Conservation (phyloP, 1,139 yeast genomes). For the Magnusiomyces fungicola region DNA sequence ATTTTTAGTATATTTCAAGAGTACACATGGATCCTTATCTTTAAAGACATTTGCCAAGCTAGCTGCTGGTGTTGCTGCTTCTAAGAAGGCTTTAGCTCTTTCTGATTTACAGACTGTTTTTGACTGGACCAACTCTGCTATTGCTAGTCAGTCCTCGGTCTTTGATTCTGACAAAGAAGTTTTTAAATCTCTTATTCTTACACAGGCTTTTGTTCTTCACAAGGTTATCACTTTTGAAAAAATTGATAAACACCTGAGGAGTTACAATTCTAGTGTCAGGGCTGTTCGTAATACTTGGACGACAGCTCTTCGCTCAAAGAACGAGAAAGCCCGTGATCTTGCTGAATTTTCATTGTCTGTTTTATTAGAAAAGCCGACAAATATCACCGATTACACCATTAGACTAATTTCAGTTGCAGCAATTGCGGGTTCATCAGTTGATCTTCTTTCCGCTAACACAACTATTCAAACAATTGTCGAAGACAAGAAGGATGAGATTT, state of each 20-base stretch:
- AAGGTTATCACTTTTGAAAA: slow-evolving; percentile 19
- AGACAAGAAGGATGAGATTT: slow-evolving; percentile 19
- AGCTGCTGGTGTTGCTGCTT: slow-evolving; percentile 32
- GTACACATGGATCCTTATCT: slow-evolving; percentile 33
- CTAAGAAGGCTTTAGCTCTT: slow-evolving; percentile 39
- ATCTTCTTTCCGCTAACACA: slow-evolving; percentile 24
- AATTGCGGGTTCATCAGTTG: slow-evolving; percentile 27
- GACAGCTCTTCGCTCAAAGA: slow-evolving; percentile 11
- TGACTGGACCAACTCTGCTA: slow-evolving; percentile 44
- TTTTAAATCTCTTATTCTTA: slow-evolving; percentile 17
- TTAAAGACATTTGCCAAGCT: slow-evolving; percentile 18
- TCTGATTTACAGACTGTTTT: slow-evolving; percentile 51
- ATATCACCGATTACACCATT: slow-evolving; percentile 18
- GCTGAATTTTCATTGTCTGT: slow-evolving; percentile 20
- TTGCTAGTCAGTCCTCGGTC: slow-evolving; percentile 16
- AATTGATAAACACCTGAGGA: slow-evolving; percentile 19
- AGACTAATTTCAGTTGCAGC: slow-evolving; percentile 22
- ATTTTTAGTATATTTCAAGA: slow-evolving; percentile 34
- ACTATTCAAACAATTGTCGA: slow-evolving; percentile 19
- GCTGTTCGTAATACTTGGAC: slow-evolving; percentile 24
- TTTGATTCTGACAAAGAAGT: slow-evolving; percentile 14
- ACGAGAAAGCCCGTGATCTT: slow-evolving; percentile 14
- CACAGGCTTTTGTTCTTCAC: slow-evolving; percentile 26
- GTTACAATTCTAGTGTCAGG: slow-evolving; percentile 26
- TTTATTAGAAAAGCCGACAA: slow-evolving; percentile 15